Evolutionary conservation across 1,284 basidiomycete genomes (phyloP), one percentile per base, ranked within the genome.

Genomic region (Chalciporus sp.): DNA sequence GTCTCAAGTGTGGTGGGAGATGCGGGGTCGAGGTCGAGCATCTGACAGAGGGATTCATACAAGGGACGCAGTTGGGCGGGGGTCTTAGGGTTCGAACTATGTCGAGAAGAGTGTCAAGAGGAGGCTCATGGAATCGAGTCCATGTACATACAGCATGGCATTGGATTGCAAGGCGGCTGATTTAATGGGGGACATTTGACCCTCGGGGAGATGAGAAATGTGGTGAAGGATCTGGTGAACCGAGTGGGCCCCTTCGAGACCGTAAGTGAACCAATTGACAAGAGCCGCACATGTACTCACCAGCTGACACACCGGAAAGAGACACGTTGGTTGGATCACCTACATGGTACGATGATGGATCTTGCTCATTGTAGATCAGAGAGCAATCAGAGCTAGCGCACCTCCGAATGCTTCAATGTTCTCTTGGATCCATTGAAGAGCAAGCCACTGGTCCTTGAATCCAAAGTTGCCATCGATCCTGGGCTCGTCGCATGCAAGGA

Each of bases 161-260:
- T 92, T 92, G 2, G 86, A 90, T 62, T 89, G 84, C 23, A 90
- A 64, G 8, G 80, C 65, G 3, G 86, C 88, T 7, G 84, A 83
- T 20, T 77, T 75, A 65, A 91, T 88, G 0, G 89, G 89, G 0
- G 88, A 80, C 26, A 65, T 64, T 55, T 76, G 67, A 8, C 81
- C 83, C 3, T 72, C 66, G 0, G 86, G 83, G 16, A 88, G 74
- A 16, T 76, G 75, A 3, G 87, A 88, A 16, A 79, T 85, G 60
- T 84, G 81, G 54, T 90, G 87, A 7, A 91, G 72, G 9, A 90
- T 67, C 67, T 91, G 87, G 60, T 90, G 88, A 0, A 88, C 84
- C 0, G 89, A 84, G 70, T 92, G 88, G 0, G 80, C 88, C 17
- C 85, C 85, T 85, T 55, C 11, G 35, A 23, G 17, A 39, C 9